Conservation (phyloP, 164 flowering plant species). For the Magnolia sinica region DNA sequence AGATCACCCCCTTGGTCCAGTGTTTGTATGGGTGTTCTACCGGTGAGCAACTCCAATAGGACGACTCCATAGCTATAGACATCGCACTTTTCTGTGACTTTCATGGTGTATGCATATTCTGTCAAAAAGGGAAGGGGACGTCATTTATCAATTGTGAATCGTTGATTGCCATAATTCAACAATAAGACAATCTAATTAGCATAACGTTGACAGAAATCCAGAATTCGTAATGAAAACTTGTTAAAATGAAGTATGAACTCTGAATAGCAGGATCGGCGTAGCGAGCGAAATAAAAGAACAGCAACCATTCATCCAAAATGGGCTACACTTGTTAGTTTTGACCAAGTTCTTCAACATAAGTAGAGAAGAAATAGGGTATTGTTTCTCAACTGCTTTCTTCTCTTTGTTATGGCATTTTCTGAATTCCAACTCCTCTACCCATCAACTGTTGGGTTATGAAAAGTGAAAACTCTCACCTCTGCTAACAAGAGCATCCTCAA, state of each 20-base stretch:
- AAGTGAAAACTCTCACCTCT: too few relatives aligned
- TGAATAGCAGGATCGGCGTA: neutral
- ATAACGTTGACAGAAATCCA: neutral
- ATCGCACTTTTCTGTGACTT: slow-evolving; percentile 89
- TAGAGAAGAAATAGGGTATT: neutral
- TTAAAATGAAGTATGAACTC: neutral
- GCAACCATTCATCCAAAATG: too few relatives aligned
- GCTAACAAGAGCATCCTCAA: too few relatives aligned
- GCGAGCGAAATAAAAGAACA: neutral
- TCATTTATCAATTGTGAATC: neutral
- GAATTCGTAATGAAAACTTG: neutral
- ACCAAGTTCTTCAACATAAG: too few relatives aligned
- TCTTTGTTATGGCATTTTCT: too few relatives aligned
- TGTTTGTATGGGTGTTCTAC: slow-evolving; percentile 79
- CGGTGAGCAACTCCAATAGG: slow-evolving; percentile 80
- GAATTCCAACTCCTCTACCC: too few relatives aligned
- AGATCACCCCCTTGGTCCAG: slow-evolving; percentile 88
- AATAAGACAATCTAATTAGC: neutral
- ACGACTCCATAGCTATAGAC: slow-evolving; percentile 92
- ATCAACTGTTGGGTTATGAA: too few relatives aligned
- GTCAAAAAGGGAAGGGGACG: slow-evolving; percentile 14
- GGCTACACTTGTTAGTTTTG: too few relatives aligned
- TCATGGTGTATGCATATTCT: slow-evolving; percentile 98
- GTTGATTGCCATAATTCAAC: neutral
- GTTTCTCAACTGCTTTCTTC: too few relatives aligned